Evolutionary conservation across 768 basidiomycete genomes (phyloP).

Genomic region (Leccinellum luteum): DNA sequence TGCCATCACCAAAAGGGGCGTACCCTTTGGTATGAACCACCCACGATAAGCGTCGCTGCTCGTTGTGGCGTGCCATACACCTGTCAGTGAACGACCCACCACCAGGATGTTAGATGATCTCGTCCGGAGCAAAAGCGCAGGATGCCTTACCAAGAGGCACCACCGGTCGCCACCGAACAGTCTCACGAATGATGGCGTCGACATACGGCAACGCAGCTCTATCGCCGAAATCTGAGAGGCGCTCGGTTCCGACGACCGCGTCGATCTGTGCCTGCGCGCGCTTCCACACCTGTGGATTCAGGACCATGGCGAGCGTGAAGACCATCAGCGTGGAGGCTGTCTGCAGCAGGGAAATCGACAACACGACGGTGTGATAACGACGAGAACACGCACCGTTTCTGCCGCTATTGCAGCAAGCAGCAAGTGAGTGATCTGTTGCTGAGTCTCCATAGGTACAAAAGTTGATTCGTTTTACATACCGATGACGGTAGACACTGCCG

Average conservation of each 20-base stretch:
- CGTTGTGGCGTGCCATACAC: conserved; percentile 20
- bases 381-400: not conserved
- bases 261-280: not conserved
- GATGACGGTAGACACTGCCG: not conserved
- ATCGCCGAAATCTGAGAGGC: not conserved
- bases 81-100: not conserved
- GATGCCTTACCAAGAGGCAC: not conserved
- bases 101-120: not conserved
- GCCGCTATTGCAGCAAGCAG: not conserved
- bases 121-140: not conserved
- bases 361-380: too few relatives aligned
- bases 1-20: conserved; percentile 6
- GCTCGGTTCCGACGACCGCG: not conserved
- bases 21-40: conserved; percentile 31
- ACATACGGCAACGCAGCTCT: not conserved
- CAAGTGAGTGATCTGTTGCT: not conserved
- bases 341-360: not conserved
- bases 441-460: not conserved
- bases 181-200: not conserved
- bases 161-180: not conserved
- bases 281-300: not conserved
- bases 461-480: not conserved
- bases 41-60: conserved; percentile 25
- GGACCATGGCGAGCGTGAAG: not conserved
- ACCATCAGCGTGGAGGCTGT: not conserved